phyloP scores from a whole-genome alignment of 495 filamentous ascomycete species.

The Lophiotrema nucula region DNA sequence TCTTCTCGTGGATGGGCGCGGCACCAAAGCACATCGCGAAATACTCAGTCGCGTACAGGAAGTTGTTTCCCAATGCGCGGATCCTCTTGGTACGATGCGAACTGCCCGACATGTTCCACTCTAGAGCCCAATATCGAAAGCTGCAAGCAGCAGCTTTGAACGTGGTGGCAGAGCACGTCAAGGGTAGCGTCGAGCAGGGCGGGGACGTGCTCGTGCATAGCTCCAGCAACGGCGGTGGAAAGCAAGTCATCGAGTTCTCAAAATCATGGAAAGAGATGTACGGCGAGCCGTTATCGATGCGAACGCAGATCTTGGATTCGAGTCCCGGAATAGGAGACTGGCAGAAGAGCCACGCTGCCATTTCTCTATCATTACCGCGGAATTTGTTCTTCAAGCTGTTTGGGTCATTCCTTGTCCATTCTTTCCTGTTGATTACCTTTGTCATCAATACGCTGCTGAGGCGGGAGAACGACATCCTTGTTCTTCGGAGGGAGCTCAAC shows the following conservation, averaged over 20 bases:
- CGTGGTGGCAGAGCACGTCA: constrained; percentile 11
- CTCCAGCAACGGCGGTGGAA: constrained; percentile 34
- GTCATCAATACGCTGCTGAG: constrained; percentile 2
- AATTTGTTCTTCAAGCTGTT: constrained; percentile 1
- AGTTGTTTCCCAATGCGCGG: constrained; percentile 31
- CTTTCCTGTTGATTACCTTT: not conserved
- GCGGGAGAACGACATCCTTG: constrained; percentile 5
- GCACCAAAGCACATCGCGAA: constrained; percentile 40
- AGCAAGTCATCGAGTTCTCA: constrained; percentile 18
- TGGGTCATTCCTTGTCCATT: constrained; percentile 7
- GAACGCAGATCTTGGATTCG: constrained; percentile 29
- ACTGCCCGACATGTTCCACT: constrained; percentile 10
- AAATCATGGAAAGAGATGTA: not conserved
- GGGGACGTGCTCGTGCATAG: constrained; percentile 28
- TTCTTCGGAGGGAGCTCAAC: constrained; percentile 17
- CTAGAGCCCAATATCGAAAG: not conserved
- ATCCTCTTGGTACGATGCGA: constrained; percentile 37
- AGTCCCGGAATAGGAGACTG: constrained; percentile 24
- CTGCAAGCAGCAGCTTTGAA: constrained; percentile 12
- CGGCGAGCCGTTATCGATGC: constrained; percentile 13
- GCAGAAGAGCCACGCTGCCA: constrained; percentile 12
- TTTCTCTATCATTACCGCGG: constrained; percentile 12
- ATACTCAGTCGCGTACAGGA: constrained; percentile 34
- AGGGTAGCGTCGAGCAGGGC: not conserved
- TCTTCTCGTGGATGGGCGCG: constrained; percentile 40